Percentiles rank a stretch among this genome's conserved stretches.
phyloP scores from a whole-genome alignment of 2,329 filamentous ascomycete genomes.

The Colletotrichum trifolii region DNA sequence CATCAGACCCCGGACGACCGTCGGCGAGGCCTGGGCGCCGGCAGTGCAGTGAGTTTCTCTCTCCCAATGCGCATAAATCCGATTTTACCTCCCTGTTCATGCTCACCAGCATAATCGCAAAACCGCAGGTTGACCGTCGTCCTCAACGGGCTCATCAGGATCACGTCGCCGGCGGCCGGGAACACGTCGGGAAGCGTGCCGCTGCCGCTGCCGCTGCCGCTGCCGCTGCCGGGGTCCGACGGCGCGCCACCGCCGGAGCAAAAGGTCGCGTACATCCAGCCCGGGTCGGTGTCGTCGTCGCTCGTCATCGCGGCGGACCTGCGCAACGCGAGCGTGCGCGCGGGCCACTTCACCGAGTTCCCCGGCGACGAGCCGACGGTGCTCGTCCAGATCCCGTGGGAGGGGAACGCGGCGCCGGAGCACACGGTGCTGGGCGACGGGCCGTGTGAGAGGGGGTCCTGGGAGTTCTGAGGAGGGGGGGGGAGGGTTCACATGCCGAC shows the following conservation, averaged over 20 bases:
- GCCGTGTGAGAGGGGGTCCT: constrained; percentile 38
- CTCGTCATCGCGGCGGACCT: constrained; percentile 46
- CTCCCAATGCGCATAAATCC: too few relatives aligned
- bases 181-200: constrained; percentile 29
- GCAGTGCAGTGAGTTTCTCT: constrained; percentile 42
- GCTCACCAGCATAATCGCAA: neutral
- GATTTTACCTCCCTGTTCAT: neutral
- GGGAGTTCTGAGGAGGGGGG: constrained; percentile 12
- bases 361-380: constrained; percentile 47
- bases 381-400: constrained; percentile 46
- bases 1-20: constrained; percentile 44
- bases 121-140: constrained; percentile 43
- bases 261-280: constrained; percentile 44
- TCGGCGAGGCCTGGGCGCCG: constrained; percentile 49
- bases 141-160: constrained; percentile 47
- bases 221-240: neutral
- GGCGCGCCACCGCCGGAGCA: constrained; percentile 9
- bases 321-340: constrained; percentile 41
- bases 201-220: constrained; percentile 4
- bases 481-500: too few relatives aligned
- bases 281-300: constrained; percentile 45
- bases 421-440: constrained; percentile 46
- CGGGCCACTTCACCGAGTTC: constrained; percentile 48
- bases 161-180: constrained; percentile 44
- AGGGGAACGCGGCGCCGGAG: constrained; percentile 39